phyloP scores from a whole-genome alignment of 257 asterid species.

The Solanum phureja region DNA sequence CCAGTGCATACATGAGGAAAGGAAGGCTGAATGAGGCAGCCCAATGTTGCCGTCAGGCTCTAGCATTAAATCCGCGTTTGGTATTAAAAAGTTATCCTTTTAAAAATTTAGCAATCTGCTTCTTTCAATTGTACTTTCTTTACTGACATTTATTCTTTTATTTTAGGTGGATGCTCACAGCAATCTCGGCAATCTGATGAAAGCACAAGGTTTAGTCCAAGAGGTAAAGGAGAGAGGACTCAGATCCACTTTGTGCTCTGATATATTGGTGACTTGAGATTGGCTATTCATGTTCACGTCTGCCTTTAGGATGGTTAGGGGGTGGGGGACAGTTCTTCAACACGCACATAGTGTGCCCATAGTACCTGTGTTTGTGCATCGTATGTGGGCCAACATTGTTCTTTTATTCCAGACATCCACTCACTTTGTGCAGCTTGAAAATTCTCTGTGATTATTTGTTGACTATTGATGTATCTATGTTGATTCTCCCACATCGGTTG shows the following conservation, averaged over 20 bases:
- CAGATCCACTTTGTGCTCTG: neutral
- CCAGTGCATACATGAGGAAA: slow-evolving; percentile 95
- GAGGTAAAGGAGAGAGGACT: slow-evolving; percentile 39
- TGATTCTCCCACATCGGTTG: neutral
- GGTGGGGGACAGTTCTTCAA: neutral
- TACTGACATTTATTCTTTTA: slow-evolving; percentile 12
- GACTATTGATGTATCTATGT: neutral
- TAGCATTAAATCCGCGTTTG: slow-evolving; percentile 79
- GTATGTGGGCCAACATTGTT: neutral
- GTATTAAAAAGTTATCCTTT: slow-evolving; percentile 23
- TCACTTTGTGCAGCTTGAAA: neutral
- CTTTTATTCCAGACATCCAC: neutral
- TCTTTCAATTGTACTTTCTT: slow-evolving; percentile 1
- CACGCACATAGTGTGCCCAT: neutral
- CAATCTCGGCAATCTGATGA: slow-evolving; percentile 97
- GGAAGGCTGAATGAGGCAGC: slow-evolving; percentile 93
- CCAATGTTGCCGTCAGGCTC: slow-evolving; percentile 99
- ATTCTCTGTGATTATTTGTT: neutral
- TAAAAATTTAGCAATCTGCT: neutral
- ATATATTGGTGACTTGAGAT: neutral
- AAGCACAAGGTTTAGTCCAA: slow-evolving; percentile 91
- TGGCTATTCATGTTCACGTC: neutral
- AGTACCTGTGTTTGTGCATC: neutral
- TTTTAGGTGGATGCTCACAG: slow-evolving; percentile 98
- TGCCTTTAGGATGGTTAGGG: neutral